Evolutionary conservation across 345 rosid genomes (phyloP).

Genomic region (Trapa incisa): DNA sequence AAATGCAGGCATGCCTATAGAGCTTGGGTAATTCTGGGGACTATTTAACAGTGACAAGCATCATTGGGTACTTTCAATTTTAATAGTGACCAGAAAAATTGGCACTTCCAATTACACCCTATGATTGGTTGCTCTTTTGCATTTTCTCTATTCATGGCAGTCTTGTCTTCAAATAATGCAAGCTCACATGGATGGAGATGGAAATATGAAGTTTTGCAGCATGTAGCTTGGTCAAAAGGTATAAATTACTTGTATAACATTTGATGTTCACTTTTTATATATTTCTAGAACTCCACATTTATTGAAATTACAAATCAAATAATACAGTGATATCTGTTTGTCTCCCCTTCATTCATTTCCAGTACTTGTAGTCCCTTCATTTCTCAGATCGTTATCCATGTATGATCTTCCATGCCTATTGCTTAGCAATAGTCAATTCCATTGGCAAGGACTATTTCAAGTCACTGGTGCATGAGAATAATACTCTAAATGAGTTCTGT

Average conservation of each 20-base stretch:
- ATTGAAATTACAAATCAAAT: slow-evolving; percentile 55
- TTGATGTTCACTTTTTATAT: slow-evolving; percentile 67
- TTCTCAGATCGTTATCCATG: background rate
- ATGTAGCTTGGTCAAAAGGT: slow-evolving; percentile 56
- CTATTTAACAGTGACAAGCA: background rate
- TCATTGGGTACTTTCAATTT: slow-evolving; percentile 1
- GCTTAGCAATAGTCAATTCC: background rate
- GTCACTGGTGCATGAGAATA: background rate
- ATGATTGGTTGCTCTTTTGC: slow-evolving; percentile 39
- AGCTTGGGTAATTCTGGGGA: background rate
- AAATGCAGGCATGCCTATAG: background rate
- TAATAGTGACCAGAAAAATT: slow-evolving; percentile 16
- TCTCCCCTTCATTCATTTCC: slow-evolving; percentile 5
- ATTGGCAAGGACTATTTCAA: too few relatives aligned
- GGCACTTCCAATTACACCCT: slow-evolving; percentile 16
- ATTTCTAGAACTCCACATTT: slow-evolving; percentile 51
- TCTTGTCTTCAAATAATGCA: slow-evolving; percentile 1
- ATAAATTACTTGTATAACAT: slow-evolving; percentile 46
- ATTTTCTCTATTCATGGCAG: slow-evolving; percentile 33
- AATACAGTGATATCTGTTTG: slow-evolving; percentile 47
- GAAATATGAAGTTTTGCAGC: slow-evolving; percentile 51
- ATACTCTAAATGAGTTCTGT: background rate
- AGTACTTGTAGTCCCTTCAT: background rate
- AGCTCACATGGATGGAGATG: slow-evolving; percentile 27
- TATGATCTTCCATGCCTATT: background rate